Evolutionary conservation across 441 rosid species (phyloP).

Genomic region (Populus trichocarpa): DNA sequence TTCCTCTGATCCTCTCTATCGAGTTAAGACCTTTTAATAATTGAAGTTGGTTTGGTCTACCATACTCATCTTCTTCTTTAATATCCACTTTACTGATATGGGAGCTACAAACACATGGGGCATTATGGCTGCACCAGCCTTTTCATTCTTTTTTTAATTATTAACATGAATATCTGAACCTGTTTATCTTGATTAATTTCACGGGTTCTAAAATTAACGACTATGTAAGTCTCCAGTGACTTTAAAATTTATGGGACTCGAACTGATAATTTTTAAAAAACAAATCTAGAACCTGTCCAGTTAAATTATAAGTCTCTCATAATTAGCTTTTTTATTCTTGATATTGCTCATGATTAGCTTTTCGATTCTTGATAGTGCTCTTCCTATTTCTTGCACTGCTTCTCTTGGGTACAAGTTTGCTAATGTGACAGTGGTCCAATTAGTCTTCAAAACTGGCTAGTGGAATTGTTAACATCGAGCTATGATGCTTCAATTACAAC

Average conservation of each 20-base stretch:
- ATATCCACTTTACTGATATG: neutral
- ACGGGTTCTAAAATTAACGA: fast-evolving
- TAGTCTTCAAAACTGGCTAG: neutral
- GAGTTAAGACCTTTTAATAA: neutral
- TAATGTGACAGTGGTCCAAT: neutral
- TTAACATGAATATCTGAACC: too few species aligned
- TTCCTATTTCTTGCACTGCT: neutral
- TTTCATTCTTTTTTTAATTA: neutral
- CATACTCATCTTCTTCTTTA: neutral
- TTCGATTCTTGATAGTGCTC: neutral
- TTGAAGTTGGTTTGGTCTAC: neutral
- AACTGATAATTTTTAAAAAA: too few species aligned
- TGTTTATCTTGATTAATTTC: fast-evolving
- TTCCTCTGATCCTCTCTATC: neutral
- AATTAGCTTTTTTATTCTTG: neutral
- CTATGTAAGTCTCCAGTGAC: fast-evolving
- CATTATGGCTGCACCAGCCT: neutral
- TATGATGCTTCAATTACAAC: neutral
- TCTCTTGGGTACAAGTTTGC: neutral
- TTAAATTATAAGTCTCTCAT: too few species aligned
- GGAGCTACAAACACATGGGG: neutral
- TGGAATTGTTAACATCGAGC: neutral
- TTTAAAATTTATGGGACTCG: too few species aligned
- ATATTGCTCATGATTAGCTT: neutral
- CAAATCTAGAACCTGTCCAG: too few species aligned